Evolutionary conservation across 768 basidiomycete genomes (phyloP).

Genomic region (Xerocomellus chrysenteron): DNA sequence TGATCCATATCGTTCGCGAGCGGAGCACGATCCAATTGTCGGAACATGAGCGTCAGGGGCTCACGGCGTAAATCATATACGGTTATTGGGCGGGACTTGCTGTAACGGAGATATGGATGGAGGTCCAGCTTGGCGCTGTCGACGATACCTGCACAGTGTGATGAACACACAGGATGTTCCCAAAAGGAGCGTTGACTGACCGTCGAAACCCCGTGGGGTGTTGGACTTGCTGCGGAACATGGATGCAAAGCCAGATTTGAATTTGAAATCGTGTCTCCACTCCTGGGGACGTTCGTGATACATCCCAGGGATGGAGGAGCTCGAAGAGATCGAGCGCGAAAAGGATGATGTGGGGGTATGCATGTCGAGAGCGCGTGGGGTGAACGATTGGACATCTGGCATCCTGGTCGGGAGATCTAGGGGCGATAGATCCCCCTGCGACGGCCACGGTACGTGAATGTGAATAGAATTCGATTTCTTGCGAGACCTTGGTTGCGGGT

Average conservation of each 20-base stretch:
- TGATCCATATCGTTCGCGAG: slow-evolving; percentile 53
- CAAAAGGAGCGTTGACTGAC: slow-evolving; percentile 13
- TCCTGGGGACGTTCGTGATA: slow-evolving; percentile 25
- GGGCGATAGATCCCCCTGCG: slow-evolving; percentile 21
- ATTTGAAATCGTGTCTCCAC: slow-evolving; percentile 34
- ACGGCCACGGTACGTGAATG: slow-evolving; percentile 14
- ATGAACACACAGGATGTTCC: not conserved
- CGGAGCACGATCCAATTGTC: slow-evolving; percentile 41
- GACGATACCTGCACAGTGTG: slow-evolving; percentile 9
- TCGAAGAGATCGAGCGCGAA: slow-evolving; percentile 15
- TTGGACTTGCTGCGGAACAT: slow-evolving; percentile 27
- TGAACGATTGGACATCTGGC: slow-evolving; percentile 17
- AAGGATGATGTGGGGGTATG: slow-evolving; percentile 28
- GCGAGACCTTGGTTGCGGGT: not conserved
- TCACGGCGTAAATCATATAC: slow-evolving; percentile 51
- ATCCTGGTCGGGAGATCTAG: slow-evolving; percentile 17
- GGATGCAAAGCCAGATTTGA: slow-evolving; percentile 31
- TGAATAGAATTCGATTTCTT: slow-evolving; percentile 5
- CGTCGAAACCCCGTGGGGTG: slow-evolving; percentile 6
- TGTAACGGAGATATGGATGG: slow-evolving; percentile 25
- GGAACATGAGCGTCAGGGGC: slow-evolving; percentile 43
- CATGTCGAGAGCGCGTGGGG: slow-evolving; percentile 17
- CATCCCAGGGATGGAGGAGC: slow-evolving; percentile 9
- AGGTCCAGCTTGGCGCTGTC: slow-evolving; percentile 30
- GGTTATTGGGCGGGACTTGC: slow-evolving; percentile 36